Evolutionary conservation across 345 rosid genomes (phyloP), one percentile per base, ranked within the genome.

Genomic region (Salix brachista): DNA sequence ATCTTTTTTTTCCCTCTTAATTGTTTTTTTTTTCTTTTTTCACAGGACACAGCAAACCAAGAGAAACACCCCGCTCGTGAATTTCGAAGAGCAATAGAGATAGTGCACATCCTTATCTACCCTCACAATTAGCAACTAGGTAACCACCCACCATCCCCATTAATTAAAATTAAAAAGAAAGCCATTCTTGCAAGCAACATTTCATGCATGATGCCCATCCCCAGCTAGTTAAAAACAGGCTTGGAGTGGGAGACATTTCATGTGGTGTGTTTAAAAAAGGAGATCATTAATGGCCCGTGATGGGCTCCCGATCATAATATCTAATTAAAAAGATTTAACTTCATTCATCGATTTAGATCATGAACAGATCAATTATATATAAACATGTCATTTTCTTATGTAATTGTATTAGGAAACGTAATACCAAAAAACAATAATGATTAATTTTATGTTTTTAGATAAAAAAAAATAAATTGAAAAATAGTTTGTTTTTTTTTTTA

Each of bases 181-280:
- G 75, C 77, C 50, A 83, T 83, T 80, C 82, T 85, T 82, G 85
- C 86, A 82, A 86, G 92, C 86, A 90, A 85, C 83, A 84, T 87
- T 96, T 86, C 94, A 90, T 88, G 90, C 94, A 90, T 88, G 90
- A 79, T 85, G 83, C 90, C 91, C 89, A 87, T 86, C 85, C 80
- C 84, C 85, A 77, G 80, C 87, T 84, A 75, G 78, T 81, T 90
- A 87, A 76, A 89, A 91, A 77, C 86, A 78, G 84, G 88, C 85
- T 86, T 78, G 93, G 90, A 79, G 93, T 90, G 90, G 91, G 89
- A 86, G 89, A 90, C 95, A 89, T 88, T 85, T 90, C 97, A 88
- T 87, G 91, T 89, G 93, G 83, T 90, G 84, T 84, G 80, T 87
- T 84, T 80, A 78, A 75, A 87, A 83, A 70, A 75, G 50, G 50